phyloP scores from a whole-genome alignment of 495 filamentous ascomycete species.

The Aspergillus affinis region DNA sequence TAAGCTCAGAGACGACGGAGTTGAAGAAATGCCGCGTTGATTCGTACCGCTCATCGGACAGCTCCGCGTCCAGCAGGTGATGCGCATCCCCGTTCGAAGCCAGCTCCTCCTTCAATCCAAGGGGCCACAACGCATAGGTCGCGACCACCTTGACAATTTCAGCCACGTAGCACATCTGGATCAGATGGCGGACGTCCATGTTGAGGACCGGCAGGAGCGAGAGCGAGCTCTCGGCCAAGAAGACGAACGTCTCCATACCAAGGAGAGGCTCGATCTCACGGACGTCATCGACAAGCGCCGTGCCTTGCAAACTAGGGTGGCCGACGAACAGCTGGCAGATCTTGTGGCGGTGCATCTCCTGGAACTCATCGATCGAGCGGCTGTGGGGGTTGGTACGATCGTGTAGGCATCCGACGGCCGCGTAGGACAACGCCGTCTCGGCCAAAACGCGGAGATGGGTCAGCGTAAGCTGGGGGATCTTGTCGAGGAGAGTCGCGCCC shows the following conservation, averaged over 20 bases:
- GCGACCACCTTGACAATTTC: slow-evolving; percentile 78
- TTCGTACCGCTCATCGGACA: slow-evolving; percentile 31
- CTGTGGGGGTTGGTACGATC: slow-evolving; percentile 53
- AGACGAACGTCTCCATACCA: slow-evolving; percentile 77
- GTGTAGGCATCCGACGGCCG: slow-evolving; percentile 70
- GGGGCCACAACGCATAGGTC: slow-evolving; percentile 46
- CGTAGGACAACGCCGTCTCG: slow-evolving; percentile 84
- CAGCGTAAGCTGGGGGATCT: slow-evolving; percentile 74
- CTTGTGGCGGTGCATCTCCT: slow-evolving; percentile 67
- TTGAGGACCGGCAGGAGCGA: slow-evolving; percentile 69
- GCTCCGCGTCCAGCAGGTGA: slow-evolving; percentile 27
- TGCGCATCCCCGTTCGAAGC: slow-evolving; percentile 31
- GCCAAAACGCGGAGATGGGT: slow-evolving; percentile 88
- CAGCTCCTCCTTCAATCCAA: slow-evolving; percentile 43
- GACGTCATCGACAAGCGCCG: slow-evolving; percentile 41
- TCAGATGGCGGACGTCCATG: slow-evolving; percentile 76
- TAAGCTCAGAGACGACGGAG: slow-evolving; percentile 41
- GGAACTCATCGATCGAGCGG: slow-evolving; percentile 63
- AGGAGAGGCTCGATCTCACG: slow-evolving; percentile 67
- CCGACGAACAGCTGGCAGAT: slow-evolving; percentile 73
- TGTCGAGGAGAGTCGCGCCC: slow-evolving; percentile 76
- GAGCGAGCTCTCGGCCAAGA: slow-evolving; percentile 72
- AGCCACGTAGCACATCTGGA: slow-evolving; percentile 87
- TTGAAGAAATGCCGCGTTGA: slow-evolving; percentile 43
- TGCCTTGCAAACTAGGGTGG: slow-evolving; percentile 45